Percentiles rank a stretch among this genome's conserved stretches.
Evolutionary conservation across 2,329 filamentous ascomycete species (phyloP).

Genomic region (Leptoxyphium fumago): DNA sequence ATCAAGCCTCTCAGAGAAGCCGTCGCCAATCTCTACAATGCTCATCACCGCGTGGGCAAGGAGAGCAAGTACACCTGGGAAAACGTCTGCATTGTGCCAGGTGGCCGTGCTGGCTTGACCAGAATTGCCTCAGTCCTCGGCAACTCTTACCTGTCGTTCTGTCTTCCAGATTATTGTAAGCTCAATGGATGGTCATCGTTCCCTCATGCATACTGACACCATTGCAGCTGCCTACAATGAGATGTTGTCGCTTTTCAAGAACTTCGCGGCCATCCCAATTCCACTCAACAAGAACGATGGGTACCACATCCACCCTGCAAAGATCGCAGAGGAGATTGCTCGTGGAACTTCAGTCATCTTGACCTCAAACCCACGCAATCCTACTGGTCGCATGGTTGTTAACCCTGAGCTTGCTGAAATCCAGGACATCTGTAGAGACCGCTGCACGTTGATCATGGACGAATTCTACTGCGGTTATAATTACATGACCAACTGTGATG

Average conservation of each 20-base stretch:
- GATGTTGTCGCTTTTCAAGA: conserved; percentile 90
- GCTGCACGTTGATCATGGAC: conserved; percentile 84
- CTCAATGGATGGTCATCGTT: conserved; percentile 28
- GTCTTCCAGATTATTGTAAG: conserved; percentile 45
- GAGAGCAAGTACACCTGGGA: conserved; percentile 88
- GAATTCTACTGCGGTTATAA: conserved; percentile 94
- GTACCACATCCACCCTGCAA: conserved; percentile 86
- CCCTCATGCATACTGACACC: conserved; percentile 35
- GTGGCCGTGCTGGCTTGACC: conserved; percentile 82
- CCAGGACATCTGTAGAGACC: conserved; percentile 80
- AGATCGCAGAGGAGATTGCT: conserved; percentile 55
- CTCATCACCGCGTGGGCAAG: conserved; percentile 77
- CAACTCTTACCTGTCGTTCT: conserved; percentile 73
- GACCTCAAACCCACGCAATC: conserved; percentile 91
- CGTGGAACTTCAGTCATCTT: conserved; percentile 54
- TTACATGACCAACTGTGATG: conserved; percentile 85
- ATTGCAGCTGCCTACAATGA: conserved; percentile 74
- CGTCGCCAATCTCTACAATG: conserved; percentile 85
- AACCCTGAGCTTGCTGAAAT: conserved; percentile 80
- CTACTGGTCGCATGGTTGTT: conserved; percentile 73
- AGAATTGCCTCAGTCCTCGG: conserved; percentile 87
- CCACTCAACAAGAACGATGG: conserved; percentile 72
- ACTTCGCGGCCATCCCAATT: conserved; percentile 77
- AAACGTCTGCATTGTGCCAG: conserved; percentile 92
- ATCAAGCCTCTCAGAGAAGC: conserved; percentile 83